Evolutionary conservation across 1,284 basidiomycete species (phyloP).

Genomic region (Rhizoctonia solani): DNA sequence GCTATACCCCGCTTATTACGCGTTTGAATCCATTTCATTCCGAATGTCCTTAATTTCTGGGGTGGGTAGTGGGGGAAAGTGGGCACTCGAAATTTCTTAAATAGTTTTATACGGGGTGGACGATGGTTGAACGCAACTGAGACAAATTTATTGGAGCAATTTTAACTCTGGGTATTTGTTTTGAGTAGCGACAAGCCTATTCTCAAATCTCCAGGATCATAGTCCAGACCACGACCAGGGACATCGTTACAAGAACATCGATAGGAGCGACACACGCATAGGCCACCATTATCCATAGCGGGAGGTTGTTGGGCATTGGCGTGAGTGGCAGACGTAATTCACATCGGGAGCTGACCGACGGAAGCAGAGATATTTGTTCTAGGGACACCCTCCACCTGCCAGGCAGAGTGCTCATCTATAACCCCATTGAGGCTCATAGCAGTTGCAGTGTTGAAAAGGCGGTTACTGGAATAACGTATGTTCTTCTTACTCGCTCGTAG

Average conservation of each 20-base stretch:
- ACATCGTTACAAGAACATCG: neutral
- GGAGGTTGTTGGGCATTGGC: constrained; percentile 6
- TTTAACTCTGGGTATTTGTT: constrained; percentile 15
- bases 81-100: neutral
- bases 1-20: constrained; percentile 20
- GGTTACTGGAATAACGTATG: constrained; percentile 14
- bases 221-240: constrained; percentile 11
- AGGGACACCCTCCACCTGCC: constrained; percentile 21
- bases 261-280: neutral
- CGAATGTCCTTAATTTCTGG: neutral
- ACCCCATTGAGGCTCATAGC: neutral
- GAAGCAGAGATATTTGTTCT: constrained; percentile 24
- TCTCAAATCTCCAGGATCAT: constrained; percentile 7
- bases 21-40: neutral
- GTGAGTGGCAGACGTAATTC: constrained; percentile 32
- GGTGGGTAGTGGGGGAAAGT: too few species aligned
- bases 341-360: constrained; percentile 19
- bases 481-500: constrained; percentile 1
- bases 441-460: constrained; percentile 3
- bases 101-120: neutral
- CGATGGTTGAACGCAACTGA: neutral
- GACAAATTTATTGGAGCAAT: neutral
- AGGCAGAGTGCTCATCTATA: neutral
- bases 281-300: too few species aligned
- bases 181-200: constrained; percentile 20